Base-by-base conservation (phyloP, 768 basidiomycete species). In the Rubroboletus satanas region DNA sequence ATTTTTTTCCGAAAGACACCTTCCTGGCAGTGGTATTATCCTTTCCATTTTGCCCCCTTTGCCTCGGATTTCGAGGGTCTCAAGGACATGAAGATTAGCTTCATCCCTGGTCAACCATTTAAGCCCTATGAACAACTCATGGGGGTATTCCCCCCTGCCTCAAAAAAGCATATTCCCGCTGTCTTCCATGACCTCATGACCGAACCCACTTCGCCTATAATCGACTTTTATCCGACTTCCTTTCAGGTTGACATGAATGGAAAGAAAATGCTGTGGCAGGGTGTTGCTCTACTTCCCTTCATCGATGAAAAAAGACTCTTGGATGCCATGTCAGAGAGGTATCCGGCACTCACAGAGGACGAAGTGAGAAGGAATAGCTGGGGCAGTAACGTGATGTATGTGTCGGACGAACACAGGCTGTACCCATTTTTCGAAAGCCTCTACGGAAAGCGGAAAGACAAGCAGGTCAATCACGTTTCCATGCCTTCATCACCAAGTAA, bases 181-280 rank as follows among this genome's bases (percentile, higher is more conserved):
- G 79, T 83, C 0, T 94, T 98, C 77, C 95, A 97, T 32, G 66
- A 76, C 5, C 81, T 98, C 37, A 99, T 99, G 97, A 81, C 77
- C 4, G 83, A 90, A 3, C 81, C 86, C 45, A 82, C 87, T 32
- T 98, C 95, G 0, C 92, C 93, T 8, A 98, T 98, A 71, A 83
- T 93, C 56, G 95, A 98, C 66, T 98, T 98, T 75, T 98, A 98
- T 72, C 96, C 96, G 0, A 59, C 78, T 0, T 83, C 87, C 15
- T 99, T 99, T 70, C 84, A 95, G 62, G 87, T 98, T 65, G 97
- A 99, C 71, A 99, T 99, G 97, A 99, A 99, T 66, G 97, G 97
- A 55, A 98, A 98, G 76, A 91, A 90, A 74, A 98, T 98, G 95
- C 80, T 90, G 7, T 99, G 97, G 97, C 96, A 99, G 71, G 97